A percentile compares a stretch with the other conserved stretches of the same genome.
phyloP scores from a whole-genome alignment of 306 rosid species.

The Cicer cuneatum region DNA sequence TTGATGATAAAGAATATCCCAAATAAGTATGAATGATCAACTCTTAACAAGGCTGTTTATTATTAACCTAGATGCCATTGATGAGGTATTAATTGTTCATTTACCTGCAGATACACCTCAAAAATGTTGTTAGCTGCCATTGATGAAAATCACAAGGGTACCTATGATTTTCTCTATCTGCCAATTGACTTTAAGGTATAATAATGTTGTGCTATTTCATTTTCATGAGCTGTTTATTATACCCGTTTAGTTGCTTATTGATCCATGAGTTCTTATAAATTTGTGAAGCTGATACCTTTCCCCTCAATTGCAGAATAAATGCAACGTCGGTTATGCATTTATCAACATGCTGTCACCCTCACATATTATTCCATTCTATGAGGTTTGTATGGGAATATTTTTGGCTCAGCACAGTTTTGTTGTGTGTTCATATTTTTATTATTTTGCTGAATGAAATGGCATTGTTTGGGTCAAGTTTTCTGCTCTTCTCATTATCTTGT shows the following conservation, averaged over 20 bases:
- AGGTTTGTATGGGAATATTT: slow-evolving; percentile 48
- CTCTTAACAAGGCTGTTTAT: slow-evolving; percentile 32
- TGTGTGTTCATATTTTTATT: slow-evolving; percentile 33
- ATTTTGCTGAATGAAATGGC: slow-evolving; percentile 13
- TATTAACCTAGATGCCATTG: slow-evolving; percentile 23
- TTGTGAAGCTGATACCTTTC: slow-evolving; percentile 38
- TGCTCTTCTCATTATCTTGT: slow-evolving; percentile 7
- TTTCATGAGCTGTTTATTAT: slow-evolving; percentile 18
- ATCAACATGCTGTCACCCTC: slow-evolving; percentile 97
- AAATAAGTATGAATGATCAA: slow-evolving; percentile 78
- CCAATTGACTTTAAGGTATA: slow-evolving; percentile 97
- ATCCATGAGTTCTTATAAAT: slow-evolving; percentile 1
- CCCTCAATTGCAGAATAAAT: slow-evolving; percentile 80
- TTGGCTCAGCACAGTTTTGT: slow-evolving; percentile 10
- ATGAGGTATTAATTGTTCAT: slow-evolving; percentile 40
- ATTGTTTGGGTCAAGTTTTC: slow-evolving; percentile 16
- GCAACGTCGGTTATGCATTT: slow-evolving; percentile 98
- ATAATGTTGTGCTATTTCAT: slow-evolving; percentile 22
- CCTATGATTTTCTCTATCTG: slow-evolving; percentile 92
- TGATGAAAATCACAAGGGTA: slow-evolving; percentile 86
- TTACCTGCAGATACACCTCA: slow-evolving; percentile 81
- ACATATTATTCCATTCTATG: slow-evolving; percentile 81
- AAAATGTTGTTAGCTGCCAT: slow-evolving; percentile 96
- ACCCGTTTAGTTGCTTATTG: not conserved
- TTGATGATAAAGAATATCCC: slow-evolving; percentile 98